Evolutionary conservation across 352 stramenopile genomes (phyloP).

Genomic region (Pythium grandisporangium): DNA sequence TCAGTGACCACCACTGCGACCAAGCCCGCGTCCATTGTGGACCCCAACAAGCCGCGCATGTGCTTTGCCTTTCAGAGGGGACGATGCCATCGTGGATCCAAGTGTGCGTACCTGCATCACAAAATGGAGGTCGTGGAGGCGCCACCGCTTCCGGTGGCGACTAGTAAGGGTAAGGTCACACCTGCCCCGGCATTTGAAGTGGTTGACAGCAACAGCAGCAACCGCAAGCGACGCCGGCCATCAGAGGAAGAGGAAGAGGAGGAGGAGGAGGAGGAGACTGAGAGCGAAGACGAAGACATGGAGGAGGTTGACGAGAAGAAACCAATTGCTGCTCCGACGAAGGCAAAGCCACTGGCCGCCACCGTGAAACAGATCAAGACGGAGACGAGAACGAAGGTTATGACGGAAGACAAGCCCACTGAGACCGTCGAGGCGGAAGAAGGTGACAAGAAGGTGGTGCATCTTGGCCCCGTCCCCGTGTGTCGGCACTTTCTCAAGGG

Average conservation of each 20-base stretch:
- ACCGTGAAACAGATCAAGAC: slow-evolving; percentile 1
- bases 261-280: slow-evolving; percentile 3
- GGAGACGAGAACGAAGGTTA: slow-evolving; percentile 4
- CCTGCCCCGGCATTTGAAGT: slow-evolving; percentile 10
- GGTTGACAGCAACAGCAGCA: slow-evolving; percentile 4
- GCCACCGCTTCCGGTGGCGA: neutral
- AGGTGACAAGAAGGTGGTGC: slow-evolving; percentile 4
- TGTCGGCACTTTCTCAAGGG: slow-evolving; percentile 19
- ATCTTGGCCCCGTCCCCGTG: slow-evolving; percentile 9
- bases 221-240: slow-evolving; percentile 6
- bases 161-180: slow-evolving; percentile 6
- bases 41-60: slow-evolving; percentile 30
- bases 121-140: slow-evolving; percentile 20
- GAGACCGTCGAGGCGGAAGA: slow-evolving; percentile 32
- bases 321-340: neutral
- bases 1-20: neutral
- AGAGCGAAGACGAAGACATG: neutral
- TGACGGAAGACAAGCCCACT: slow-evolving; percentile 3
- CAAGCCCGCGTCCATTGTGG: neutral
- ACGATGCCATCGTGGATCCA: slow-evolving; percentile 60
- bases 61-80: slow-evolving; percentile 75
- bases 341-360: neutral
- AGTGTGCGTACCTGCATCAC: slow-evolving; percentile 56
- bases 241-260: neutral
- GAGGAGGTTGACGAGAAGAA: neutral